Evolutionary conservation across 805 yeast species (phyloP).

Genomic region (Lachancea quebecensis): DNA sequence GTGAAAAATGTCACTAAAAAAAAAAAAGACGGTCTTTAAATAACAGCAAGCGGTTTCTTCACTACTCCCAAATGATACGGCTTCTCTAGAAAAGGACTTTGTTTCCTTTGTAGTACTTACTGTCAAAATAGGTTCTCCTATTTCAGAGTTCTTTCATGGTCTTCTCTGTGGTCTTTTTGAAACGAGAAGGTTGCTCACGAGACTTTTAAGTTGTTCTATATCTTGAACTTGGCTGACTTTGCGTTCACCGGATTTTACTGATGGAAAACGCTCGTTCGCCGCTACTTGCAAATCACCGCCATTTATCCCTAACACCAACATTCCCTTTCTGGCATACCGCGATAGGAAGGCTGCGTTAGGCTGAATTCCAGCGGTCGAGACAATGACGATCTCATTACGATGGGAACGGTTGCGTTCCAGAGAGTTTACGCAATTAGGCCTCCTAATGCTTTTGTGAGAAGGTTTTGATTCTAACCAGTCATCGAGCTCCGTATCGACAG

Average conservation of each 20-base stretch:
- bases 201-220: background rate
- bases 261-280: background rate
- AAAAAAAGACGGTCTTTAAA: too few species aligned
- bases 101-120: too few species aligned
- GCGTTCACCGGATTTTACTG: background rate
- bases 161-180: background rate
- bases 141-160: too few species aligned
- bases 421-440: background rate
- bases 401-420: conserved; percentile 3
- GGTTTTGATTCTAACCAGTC: background rate
- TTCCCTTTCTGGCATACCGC: conserved; percentile 2
- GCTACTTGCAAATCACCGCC: background rate
- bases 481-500: conserved; percentile 3
- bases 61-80: too few species aligned
- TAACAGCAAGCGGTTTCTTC: too few species aligned
- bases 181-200: background rate
- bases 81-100: too few species aligned
- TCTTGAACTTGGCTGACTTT: background rate
- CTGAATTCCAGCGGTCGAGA: conserved; percentile 2
- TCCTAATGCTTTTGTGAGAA: background rate
- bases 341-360: background rate
- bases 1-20: too few species aligned
- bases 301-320: background rate
- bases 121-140: too few species aligned
- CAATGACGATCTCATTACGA: conserved; percentile 7